Evolutionary conservation across 75 land plant genomes (phyloP), one percentile per base, ranked within the genome.

Genomic region (Chamaecyparis obtusa): DNA sequence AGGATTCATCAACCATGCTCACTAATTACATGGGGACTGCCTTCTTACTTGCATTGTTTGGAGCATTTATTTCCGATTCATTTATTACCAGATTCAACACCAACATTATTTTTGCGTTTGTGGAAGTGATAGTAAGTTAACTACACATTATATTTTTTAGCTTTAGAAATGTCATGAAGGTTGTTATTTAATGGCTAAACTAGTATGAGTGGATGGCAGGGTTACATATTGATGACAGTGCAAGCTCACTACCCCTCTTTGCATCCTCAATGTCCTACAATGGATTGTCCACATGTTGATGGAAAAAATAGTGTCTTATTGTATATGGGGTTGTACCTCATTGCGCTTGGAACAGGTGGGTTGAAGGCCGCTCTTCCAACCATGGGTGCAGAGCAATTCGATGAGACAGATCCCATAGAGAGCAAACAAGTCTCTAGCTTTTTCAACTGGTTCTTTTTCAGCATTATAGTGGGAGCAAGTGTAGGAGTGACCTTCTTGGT

Each of bases 11-110:
- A 7, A 94, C 85, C 85, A 85, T 90, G 9, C 92, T 93, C 85
- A 93, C 94, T 46, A 91, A 93, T 83, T 94, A 93, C 91, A 93
- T 94, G 96, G 96, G n/a, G 27, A 93, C 94, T 0, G 90, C 94
- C 43, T 94, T 94, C 86, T 90, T 93, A 82, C 93, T 94, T 3
- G 91, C 94, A 39, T 93, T 94, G 33, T 88, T 94, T 13, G 96
- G 96, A 8, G 96, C 94, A 17, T 94, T 93, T 87, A 56, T 94
- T 17, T 94, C 94, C 2, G 96, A 94, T 80, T n/a, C 96, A 54
- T 93, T 92, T 87, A 85, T 91, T 87, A 88, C 93, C 69, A 49
- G 93, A 67, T 93, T 89, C 87, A 35, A 39, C 86, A 88, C 92
- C 87, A 91, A 88, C 88, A 87, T 92, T 32, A 86, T 91, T 15